Evolutionary conservation across 192 early-diverging fungal genomes (phyloP).

Genomic region (Coemansia sp.): DNA sequence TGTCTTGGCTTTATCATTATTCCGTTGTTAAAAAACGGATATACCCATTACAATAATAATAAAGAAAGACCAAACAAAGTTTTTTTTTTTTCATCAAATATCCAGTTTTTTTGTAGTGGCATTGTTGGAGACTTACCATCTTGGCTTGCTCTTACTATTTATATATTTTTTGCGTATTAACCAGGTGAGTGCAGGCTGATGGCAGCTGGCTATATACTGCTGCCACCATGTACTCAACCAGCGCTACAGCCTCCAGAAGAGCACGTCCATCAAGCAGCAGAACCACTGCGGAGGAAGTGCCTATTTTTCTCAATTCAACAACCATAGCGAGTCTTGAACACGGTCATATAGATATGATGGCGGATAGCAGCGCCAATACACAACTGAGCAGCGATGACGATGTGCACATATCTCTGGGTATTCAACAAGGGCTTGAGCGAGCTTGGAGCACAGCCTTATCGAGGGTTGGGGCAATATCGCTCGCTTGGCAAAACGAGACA

Average conservation of each 20-base stretch:
- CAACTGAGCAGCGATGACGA: constrained; percentile 28
- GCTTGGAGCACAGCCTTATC: constrained; percentile 38
- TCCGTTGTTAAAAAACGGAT: background rate
- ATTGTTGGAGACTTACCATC: too few relatives aligned
- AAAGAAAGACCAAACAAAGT: too few relatives aligned
- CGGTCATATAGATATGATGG: background rate
- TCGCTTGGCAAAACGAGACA: constrained; percentile 40
- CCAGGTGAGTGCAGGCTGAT: too few relatives aligned
- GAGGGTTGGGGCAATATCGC: constrained; percentile 37
- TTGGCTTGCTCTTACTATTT: too few relatives aligned
- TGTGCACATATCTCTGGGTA: constrained; percentile 42
- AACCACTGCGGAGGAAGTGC: background rate
- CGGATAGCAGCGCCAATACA: background rate
- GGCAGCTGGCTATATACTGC: too few relatives aligned
- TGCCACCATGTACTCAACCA: too few relatives aligned
- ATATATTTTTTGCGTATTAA: too few relatives aligned
- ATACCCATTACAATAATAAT: too few relatives aligned
- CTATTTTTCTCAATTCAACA: background rate
- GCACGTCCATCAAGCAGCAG: background rate
- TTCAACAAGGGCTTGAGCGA: constrained; percentile 25
- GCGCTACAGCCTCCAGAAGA: too few relatives aligned
- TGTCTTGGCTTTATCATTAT: background rate
- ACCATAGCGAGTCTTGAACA: background rate
- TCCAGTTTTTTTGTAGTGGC: too few relatives aligned
- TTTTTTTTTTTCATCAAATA: too few relatives aligned